Conservation (phyloP, 2,329 filamentous ascomycete genomes). For the Penicillium sp. region DNA sequence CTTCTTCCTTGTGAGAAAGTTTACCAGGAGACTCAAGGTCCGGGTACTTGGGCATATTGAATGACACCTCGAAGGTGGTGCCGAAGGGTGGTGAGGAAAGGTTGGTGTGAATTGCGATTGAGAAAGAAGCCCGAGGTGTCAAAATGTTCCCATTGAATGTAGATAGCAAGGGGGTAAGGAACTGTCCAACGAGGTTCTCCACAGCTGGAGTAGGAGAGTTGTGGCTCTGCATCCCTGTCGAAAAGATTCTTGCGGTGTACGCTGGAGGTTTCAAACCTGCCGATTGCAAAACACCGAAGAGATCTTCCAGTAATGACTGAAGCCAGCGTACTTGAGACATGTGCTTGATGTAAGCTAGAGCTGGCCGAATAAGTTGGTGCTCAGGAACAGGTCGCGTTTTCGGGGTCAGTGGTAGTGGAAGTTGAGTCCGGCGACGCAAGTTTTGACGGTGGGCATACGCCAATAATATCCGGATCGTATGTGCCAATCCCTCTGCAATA, state of each 20-base stretch:
- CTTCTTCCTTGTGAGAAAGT: slow-evolving; percentile 35
- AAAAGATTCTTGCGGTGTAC: slow-evolving; percentile 26
- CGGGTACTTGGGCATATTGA: slow-evolving; percentile 31
- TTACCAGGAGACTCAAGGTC: slow-evolving; percentile 33
- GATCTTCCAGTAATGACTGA: slow-evolving; percentile 31
- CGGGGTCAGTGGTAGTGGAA: slow-evolving; percentile 56
- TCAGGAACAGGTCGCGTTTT: slow-evolving; percentile 50
- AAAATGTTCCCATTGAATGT: slow-evolving; percentile 39
- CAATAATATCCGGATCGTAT: slow-evolving; percentile 72
- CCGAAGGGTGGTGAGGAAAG: slow-evolving; percentile 33
- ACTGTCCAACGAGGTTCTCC: slow-evolving; percentile 43
- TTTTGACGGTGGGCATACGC: slow-evolving; percentile 75
- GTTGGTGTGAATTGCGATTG: slow-evolving; percentile 38
- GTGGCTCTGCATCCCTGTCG: slow-evolving; percentile 19
- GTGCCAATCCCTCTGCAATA: slow-evolving; percentile 64
- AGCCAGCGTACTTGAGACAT: slow-evolving; percentile 35
- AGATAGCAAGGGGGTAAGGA: slow-evolving; percentile 45
- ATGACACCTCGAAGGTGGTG: slow-evolving; percentile 39
- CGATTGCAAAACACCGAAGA: slow-evolving; percentile 31
- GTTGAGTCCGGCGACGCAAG: slow-evolving; percentile 61
- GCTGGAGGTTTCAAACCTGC: slow-evolving; percentile 32
- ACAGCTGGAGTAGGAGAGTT: slow-evolving; percentile 19
- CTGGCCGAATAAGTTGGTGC: slow-evolving; percentile 58
- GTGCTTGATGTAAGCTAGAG: slow-evolving; percentile 56
- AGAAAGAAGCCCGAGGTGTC: slow-evolving; percentile 36